These are phyloP conservation scores for Alternaria sp. DNA, from an alignment of 2,329 filamentous ascomycete species.

Conservation along the genomic window DNA sequence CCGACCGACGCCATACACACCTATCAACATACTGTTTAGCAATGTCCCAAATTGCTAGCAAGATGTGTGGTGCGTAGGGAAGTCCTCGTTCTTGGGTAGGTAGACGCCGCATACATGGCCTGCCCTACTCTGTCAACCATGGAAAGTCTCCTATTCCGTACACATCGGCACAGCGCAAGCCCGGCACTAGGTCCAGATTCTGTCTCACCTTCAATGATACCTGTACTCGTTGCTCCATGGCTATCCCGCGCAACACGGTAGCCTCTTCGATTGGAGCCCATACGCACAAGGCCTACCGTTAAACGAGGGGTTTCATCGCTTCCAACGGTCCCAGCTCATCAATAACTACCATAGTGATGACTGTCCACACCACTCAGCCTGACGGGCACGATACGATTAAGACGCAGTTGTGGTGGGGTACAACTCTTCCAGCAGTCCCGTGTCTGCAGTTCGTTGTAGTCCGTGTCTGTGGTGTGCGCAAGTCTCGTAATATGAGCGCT, in stretches of 20 bases:
- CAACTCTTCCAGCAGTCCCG: neutral
- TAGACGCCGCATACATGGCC: neutral
- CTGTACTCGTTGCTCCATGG: neutral
- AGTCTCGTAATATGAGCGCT: neutral
- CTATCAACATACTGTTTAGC: neutral
- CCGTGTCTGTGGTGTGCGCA: neutral
- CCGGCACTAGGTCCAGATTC: neutral
- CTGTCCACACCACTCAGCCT: neutral
- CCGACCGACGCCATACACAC: neutral
- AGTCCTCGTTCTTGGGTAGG: neutral
- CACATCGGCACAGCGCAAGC: neutral
- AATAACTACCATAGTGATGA: neutral
- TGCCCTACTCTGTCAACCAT: neutral
- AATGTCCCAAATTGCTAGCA: neutral
- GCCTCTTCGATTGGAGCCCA: neutral
- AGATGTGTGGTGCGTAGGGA: neutral
- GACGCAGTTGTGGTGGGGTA: neutral
- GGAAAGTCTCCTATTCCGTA: neutral
- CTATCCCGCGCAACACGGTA: neutral
- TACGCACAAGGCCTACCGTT: neutral
- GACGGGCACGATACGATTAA: neutral
- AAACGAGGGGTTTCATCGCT: neutral
- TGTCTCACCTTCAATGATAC: neutral
- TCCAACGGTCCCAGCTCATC: neutral
- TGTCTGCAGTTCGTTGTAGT: neutral